Percentiles rank a stretch among this genome's conserved stretches.
Evolutionary conservation across 2,329 filamentous ascomycete genomes (phyloP).

Genomic region (Graphiopsis chlorocephala): DNA sequence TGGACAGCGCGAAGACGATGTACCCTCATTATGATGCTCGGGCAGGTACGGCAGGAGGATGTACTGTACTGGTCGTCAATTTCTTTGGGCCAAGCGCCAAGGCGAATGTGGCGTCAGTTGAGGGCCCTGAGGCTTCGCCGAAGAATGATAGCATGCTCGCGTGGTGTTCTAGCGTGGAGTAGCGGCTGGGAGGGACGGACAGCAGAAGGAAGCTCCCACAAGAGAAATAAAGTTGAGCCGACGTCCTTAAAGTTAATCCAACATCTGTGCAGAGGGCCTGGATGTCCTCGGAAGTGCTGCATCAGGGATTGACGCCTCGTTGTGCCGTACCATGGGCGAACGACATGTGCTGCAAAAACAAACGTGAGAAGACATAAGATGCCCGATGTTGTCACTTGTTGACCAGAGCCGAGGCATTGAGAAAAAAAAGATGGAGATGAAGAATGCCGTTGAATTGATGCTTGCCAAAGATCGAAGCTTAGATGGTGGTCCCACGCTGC

Average conservation of each 20-base stretch:
- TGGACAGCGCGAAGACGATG: neutral
- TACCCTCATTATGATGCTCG: neutral
- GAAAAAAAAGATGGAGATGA: neutral
- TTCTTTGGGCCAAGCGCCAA: slow-evolving; percentile 11
- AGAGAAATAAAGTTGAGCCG: neutral
- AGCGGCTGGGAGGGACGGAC: slow-evolving; percentile 5
- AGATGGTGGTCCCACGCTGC: neutral
- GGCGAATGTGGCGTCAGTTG: neutral
- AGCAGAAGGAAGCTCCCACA: neutral
- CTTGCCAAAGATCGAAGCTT: slow-evolving; percentile 9
- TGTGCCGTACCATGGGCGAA: neutral
- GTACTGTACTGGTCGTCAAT: neutral
- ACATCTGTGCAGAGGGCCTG: neutral
- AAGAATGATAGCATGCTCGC: too few species aligned
- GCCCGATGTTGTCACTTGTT: neutral
- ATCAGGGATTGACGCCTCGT: neutral
- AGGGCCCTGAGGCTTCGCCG: neutral
- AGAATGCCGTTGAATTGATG: slow-evolving; percentile 1
- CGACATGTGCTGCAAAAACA: neutral
- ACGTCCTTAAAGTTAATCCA: neutral
- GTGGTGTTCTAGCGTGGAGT: slow-evolving; percentile 12
- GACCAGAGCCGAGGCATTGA: neutral
- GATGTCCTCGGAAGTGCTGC: neutral
- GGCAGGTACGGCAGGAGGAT: neutral
- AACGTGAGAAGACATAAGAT: neutral